Evolutionary conservation across 768 basidiomycete genomes (phyloP).

Genomic region (Mycena venus): DNA sequence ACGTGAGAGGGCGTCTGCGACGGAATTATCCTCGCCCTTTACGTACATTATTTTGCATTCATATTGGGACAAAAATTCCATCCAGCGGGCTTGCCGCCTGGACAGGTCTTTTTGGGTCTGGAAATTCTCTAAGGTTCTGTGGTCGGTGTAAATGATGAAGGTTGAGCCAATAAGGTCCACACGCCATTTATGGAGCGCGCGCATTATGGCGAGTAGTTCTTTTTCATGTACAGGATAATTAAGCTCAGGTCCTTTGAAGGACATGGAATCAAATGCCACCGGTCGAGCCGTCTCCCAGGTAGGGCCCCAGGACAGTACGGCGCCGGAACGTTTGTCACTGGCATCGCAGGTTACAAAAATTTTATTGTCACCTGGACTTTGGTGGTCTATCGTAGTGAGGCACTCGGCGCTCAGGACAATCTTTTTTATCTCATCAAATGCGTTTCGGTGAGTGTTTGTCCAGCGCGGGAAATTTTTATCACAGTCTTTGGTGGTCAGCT

Average conservation of each 20-base stretch:
- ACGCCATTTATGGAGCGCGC: constrained; percentile 37
- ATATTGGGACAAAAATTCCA: background rate
- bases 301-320: constrained; percentile 37
- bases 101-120: constrained; percentile 42
- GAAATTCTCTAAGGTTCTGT: constrained; percentile 47
- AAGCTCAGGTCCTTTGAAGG: constrained; percentile 35
- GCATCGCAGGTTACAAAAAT: constrained; percentile 50
- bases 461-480: constrained; percentile 28
- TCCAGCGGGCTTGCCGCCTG: constrained; percentile 37
- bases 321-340: constrained; percentile 42
- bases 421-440: constrained; percentile 46
- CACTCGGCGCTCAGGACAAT: constrained; percentile 42
- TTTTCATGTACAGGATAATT: too few relatives aligned
- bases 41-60: background rate
- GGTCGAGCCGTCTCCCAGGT: constrained; percentile 45
- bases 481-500: background rate
- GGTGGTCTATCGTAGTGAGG: constrained; percentile 48
- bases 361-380: constrained; percentile 40
- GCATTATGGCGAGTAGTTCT: constrained; percentile 48
- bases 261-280: constrained; percentile 42
- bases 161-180: constrained; percentile 28
- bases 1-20: too few relatives aligned
- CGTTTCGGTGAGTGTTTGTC: constrained; percentile 34
- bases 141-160: constrained; percentile 47
- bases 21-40: background rate